Percentiles rank a stretch among this genome's conserved stretches.
Conservation (phyloP, 306 rosid species). For the Vachellia pachyceras region DNA sequence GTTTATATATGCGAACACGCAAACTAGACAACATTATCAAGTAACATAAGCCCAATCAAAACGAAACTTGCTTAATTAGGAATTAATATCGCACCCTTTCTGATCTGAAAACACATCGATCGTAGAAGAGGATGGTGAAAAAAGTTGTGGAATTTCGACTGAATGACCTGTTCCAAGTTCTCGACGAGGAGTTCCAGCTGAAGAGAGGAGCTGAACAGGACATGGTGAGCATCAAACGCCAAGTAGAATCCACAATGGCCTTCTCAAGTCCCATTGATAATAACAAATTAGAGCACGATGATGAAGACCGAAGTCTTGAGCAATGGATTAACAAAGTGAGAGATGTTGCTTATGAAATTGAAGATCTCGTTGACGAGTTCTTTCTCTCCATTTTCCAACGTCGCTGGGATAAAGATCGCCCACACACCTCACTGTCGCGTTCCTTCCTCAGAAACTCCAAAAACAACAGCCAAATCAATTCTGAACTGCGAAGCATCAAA, state of each 20-base stretch:
- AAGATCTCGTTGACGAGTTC: not conserved
- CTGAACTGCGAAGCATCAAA: not conserved
- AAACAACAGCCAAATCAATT: not conserved
- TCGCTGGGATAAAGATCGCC: not conserved
- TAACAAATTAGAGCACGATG: not conserved
- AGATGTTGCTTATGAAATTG: not conserved
- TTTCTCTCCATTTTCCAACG: not conserved
- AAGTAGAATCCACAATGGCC: not conserved
- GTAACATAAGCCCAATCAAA: too few species aligned
- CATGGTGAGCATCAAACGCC: not conserved
- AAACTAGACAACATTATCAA: not conserved
- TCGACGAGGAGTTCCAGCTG: not conserved
- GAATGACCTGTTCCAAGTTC: constrained; percentile 12
- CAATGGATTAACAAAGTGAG: not conserved
- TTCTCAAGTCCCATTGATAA: not conserved
- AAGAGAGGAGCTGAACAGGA: not conserved
- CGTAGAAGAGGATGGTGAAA: not conserved
- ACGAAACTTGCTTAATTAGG: too few species aligned
- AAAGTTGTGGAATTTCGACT: not conserved
- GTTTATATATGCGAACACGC: not conserved
- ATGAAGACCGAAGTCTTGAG: not conserved
- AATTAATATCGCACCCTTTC: too few species aligned
- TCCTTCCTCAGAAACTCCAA: not conserved
- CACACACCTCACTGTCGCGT: not conserved
- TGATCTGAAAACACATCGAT: not conserved